These are phyloP conservation scores for Trapa incisa DNA, from an alignment of 345 rosid genomes.

Conservation along the genomic window DNA sequence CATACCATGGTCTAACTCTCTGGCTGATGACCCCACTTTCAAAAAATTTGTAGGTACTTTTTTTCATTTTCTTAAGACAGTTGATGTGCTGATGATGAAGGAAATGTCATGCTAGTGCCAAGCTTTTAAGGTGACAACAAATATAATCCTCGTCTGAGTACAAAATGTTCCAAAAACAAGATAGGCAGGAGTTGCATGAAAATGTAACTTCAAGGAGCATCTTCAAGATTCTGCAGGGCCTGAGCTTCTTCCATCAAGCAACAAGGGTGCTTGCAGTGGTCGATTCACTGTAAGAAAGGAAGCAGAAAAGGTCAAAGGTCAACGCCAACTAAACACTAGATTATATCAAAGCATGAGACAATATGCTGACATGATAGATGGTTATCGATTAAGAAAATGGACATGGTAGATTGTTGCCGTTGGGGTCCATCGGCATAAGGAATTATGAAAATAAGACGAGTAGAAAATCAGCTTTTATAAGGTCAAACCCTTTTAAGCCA, in stretches of 20 bases:
- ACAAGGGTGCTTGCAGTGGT: conserved; percentile 17
- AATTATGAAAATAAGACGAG: too few species aligned
- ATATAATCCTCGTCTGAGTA: not conserved
- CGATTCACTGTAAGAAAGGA: conserved; percentile 10
- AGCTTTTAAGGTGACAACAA: not conserved
- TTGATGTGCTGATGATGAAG: not conserved
- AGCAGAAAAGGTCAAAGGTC: not conserved
- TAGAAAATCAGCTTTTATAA: too few species aligned
- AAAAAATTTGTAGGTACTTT: conserved; percentile 4
- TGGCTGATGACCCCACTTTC: not conserved
- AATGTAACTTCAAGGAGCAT: not conserved
- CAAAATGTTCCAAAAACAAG: not conserved
- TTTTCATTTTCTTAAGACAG: not conserved
- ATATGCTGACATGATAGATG: not conserved
- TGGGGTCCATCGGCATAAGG: too few species aligned
- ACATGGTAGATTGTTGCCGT: too few species aligned
- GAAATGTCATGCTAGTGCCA: not conserved
- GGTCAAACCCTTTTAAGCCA: too few species aligned
- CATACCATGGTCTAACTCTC: not conserved
- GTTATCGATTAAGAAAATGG: too few species aligned
- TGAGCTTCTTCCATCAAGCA: conserved; percentile 2
- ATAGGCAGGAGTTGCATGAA: not conserved
- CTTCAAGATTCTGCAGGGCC: not conserved
- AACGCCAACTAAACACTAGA: not conserved
- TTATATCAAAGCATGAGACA: not conserved